A percentile compares a stretch with the other conserved stretches of the same genome.
phyloP scores from a whole-genome alignment of 768 basidiomycete genomes.

The Boletus vermiculosoides region DNA sequence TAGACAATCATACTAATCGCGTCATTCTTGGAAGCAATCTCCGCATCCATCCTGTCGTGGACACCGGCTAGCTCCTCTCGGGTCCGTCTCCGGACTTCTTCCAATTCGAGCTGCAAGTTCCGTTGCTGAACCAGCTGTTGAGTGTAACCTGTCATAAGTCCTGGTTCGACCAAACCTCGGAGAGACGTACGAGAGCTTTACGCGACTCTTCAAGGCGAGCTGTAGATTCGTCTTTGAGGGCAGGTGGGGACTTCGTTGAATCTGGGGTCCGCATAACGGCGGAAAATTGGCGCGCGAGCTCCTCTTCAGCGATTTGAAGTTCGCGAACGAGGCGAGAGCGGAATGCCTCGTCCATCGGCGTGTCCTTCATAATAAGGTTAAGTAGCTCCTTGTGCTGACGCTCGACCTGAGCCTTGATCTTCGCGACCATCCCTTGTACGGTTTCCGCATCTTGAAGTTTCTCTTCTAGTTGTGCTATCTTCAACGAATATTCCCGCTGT shows the following conservation, averaged over 20 bases:
- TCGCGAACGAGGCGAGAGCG: slow-evolving; percentile 61
- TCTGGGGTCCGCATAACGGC: slow-evolving; percentile 34
- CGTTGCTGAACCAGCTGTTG: slow-evolving; percentile 64
- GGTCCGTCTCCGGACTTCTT: slow-evolving; percentile 60
- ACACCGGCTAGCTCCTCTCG: slow-evolving; percentile 58
- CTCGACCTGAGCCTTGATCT: slow-evolving; percentile 61
- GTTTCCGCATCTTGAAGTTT: slow-evolving; percentile 58
- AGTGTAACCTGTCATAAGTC: background rate
- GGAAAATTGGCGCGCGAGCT: slow-evolving; percentile 23
- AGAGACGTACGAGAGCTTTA: slow-evolving; percentile 56
- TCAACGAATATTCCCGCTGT: slow-evolving; percentile 61
- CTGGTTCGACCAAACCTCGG: background rate
- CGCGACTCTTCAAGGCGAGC: slow-evolving; percentile 65
- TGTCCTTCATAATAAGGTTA: slow-evolving; percentile 56
- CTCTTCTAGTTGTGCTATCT: slow-evolving; percentile 60
- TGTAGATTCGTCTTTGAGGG: slow-evolving; percentile 22
- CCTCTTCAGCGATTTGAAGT: slow-evolving; percentile 58
- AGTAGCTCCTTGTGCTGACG: slow-evolving; percentile 73
- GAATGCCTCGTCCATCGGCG: slow-evolving; percentile 59
- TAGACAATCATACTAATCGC: slow-evolving; percentile 46
- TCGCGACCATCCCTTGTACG: slow-evolving; percentile 46
- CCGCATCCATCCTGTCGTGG: slow-evolving; percentile 55
- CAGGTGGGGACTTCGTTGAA: slow-evolving; percentile 52
- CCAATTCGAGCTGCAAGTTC: slow-evolving; percentile 60
- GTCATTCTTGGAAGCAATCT: slow-evolving; percentile 54